A percentile compares a stretch with the other conserved stretches of the same genome.
Evolutionary conservation across 495 filamentous ascomycete genomes (phyloP).

Genomic region (Sordaria brevicollis): DNA sequence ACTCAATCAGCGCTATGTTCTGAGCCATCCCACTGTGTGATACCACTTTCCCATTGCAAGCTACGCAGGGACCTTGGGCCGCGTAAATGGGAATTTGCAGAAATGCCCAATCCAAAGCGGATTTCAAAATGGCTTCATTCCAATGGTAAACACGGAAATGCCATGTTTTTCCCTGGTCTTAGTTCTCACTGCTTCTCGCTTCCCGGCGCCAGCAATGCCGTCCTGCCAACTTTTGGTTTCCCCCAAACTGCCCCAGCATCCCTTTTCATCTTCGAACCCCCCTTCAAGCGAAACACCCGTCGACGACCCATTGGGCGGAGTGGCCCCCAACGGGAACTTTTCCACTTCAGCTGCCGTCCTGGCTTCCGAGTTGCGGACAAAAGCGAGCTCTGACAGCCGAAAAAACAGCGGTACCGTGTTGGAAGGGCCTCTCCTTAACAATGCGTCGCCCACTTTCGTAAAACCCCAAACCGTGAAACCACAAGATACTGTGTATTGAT

Average conservation of each 20-base stretch:
- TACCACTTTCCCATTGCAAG: neutral
- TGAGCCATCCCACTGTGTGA: neutral
- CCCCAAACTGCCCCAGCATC: too few species aligned
- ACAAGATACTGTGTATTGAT: neutral
- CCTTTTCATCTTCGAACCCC: neutral
- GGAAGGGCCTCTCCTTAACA: neutral
- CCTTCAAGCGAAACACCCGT: neutral
- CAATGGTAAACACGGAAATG: constrained; percentile 8
- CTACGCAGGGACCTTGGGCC: neutral
- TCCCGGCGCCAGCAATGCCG: neutral
- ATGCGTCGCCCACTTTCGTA: neutral
- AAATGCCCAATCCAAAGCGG: neutral
- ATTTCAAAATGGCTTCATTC: constrained; percentile 6
- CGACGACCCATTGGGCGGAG: neutral
- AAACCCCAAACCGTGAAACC: neutral
- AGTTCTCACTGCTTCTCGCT: constrained; percentile 1
- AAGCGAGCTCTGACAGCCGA: neutral
- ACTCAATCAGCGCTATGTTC: neutral
- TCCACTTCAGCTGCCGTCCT: neutral
- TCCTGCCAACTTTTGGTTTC: constrained; percentile 11
- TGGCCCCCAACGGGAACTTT: neutral
- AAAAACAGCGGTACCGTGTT: neutral
- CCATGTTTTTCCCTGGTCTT: constrained; percentile 2
- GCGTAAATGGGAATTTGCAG: constrained; percentile 1
- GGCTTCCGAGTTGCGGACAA: neutral